phyloP scores from a whole-genome alignment of 140 eudicot genomes.

The Artemisia princeps region DNA sequence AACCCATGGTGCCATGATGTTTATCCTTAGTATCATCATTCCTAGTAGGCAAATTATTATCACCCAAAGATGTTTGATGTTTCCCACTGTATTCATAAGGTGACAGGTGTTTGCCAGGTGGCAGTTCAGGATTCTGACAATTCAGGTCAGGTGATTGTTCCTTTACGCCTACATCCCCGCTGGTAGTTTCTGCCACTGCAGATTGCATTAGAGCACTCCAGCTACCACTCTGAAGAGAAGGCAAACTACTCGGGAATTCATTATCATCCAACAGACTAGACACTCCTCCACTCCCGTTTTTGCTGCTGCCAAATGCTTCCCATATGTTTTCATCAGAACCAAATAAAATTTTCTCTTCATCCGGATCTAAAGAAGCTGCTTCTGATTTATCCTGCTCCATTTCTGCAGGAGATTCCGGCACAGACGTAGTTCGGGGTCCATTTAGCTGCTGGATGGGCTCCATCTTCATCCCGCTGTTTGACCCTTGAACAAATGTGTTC shows the following conservation, averaged over 20 bases:
- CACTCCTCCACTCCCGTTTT: conserved; percentile 33
- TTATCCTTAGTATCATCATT: conserved; percentile 13
- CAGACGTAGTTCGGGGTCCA: conserved; percentile 32
- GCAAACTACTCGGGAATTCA: conserved; percentile 41
- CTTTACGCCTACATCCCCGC: conserved; percentile 47
- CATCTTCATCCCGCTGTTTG: conserved; percentile 33
- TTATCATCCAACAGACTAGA: conserved; percentile 42
- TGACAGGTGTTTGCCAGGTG: conserved; percentile 31
- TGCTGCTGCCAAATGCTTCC: conserved; percentile 71
- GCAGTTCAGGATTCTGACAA: conserved; percentile 38
- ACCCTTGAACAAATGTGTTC: conserved; percentile 43
- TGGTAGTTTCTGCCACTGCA: conserved; percentile 84
- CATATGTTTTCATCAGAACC: conserved; percentile 87
- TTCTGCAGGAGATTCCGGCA: conserved; percentile 31
- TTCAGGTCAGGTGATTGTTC: conserved; percentile 55
- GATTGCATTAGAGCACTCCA: conserved; percentile 99
- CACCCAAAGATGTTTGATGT: conserved; percentile 30
- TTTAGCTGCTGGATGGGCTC: conserved; percentile 35
- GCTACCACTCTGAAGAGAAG: conserved; percentile 85
- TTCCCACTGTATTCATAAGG: conserved; percentile 29
- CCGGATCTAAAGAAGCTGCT: conserved; percentile 53
- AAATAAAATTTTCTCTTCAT: conserved; percentile 78
- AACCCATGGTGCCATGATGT: conserved; percentile 32
- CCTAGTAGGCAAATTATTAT: conserved; percentile 28
- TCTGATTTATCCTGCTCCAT: conserved; percentile 30